These are phyloP conservation scores for Papilionanthe hybrid DNA, from an alignment of 116 monocot genomes.

Conservation along the genomic window DNA sequence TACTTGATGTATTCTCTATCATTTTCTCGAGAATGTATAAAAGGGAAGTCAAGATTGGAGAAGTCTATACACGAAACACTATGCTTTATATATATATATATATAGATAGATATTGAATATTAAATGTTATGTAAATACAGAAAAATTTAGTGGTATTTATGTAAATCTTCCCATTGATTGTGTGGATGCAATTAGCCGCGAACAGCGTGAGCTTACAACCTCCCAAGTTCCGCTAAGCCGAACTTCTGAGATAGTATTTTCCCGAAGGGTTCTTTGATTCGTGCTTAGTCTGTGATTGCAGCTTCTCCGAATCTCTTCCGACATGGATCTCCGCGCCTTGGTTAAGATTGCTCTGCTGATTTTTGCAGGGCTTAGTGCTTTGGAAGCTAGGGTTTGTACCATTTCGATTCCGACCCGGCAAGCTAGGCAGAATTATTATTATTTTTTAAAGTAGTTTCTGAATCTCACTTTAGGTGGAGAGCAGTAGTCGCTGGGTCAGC, in stretches of 20 bases:
- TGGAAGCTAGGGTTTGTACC: conserved; percentile 11
- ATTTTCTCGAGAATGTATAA: too few species aligned
- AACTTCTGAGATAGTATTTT: background rate
- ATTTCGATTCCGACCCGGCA: background rate
- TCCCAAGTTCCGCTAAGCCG: background rate
- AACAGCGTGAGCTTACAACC: too few species aligned
- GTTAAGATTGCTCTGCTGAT: conserved; percentile 3
- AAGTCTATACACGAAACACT: too few species aligned
- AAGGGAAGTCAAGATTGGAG: too few species aligned
- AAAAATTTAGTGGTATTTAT: too few species aligned
- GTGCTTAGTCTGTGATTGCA: background rate
- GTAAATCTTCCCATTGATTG: too few species aligned
- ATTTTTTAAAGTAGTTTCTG: background rate
- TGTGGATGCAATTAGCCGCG: too few species aligned
- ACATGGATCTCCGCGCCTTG: background rate
- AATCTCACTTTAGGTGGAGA: conserved; percentile 2
- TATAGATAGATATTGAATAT: too few species aligned
- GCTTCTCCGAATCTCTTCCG: background rate
- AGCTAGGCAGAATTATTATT: background rate
- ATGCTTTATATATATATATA: too few species aligned
- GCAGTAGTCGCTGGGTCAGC: background rate
- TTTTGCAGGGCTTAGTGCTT: background rate
- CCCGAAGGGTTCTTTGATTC: background rate
- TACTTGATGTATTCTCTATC: too few species aligned
- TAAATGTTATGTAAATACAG: too few species aligned